Evolutionary conservation across 352 stramenopile species (phyloP).

Genomic region (Globisporangium rhizosaccharum): DNA sequence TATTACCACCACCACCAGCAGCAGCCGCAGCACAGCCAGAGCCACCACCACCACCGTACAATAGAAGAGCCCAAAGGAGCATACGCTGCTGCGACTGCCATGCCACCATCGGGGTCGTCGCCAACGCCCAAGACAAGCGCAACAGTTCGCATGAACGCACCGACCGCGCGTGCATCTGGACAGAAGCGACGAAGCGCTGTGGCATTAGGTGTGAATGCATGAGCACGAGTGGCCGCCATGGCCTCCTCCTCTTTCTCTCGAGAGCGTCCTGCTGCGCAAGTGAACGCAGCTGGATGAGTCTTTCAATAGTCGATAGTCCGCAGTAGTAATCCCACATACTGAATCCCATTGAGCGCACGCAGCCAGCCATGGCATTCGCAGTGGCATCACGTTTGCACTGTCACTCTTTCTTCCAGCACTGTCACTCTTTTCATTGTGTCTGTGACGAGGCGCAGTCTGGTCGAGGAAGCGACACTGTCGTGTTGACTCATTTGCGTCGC

Average conservation of each 20-base stretch:
- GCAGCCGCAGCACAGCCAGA: conserved; percentile 11
- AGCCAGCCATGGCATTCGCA: too few species aligned
- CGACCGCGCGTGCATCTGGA: conserved; percentile 44
- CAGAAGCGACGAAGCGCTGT: conserved; percentile 78
- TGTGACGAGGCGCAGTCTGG: background rate
- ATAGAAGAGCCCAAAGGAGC: conserved; percentile 28
- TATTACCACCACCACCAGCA: conserved; percentile 14
- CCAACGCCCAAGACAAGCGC: conserved; percentile 13
- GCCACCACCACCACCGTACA: conserved; percentile 22
- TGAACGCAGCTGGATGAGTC: background rate
- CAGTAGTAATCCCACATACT: too few species aligned
- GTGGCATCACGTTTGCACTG: background rate
- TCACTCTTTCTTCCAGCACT: too few species aligned
- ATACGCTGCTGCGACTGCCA: conserved; percentile 3
- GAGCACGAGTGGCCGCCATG: conserved; percentile 3
- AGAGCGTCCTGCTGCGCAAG: background rate
- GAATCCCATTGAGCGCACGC: too few species aligned
- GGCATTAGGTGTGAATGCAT: conserved; percentile 80
- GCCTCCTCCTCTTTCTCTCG: background rate
- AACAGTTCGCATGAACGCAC: conserved; percentile 30
- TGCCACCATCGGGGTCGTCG: background rate
- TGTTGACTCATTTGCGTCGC: conserved; percentile 52
- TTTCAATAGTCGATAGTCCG: background rate
- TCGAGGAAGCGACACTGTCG: background rate
- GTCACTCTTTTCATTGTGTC: background rate